Base-by-base conservation (phyloP, 768 basidiomycete species). In the Boletus speciosus region DNA sequence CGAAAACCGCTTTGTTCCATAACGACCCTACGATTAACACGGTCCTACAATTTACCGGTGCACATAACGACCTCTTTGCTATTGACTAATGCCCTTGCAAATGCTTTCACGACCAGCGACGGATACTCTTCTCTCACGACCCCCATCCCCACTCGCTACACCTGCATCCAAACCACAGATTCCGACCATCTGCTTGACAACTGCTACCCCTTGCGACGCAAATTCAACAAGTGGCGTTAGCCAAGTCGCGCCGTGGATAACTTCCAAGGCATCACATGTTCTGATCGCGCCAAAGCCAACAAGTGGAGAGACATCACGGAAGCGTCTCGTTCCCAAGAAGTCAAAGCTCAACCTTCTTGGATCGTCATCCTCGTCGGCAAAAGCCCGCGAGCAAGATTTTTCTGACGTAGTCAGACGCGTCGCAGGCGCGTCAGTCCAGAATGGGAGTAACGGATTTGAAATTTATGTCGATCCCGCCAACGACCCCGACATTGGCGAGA, bases 301-400 rank as follows among this genome's bases (percentile, higher is more conserved):
- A 4, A 56, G 31, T 21, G 55, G 55, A 25, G 55, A 66, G 27
- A 51, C 52, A 7, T 60, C 75, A 1, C 73, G 74, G 32, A 79
- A 74, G 52, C 78, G 79, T 19, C 78, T 90, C 54, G 83, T 88
- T 10, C 88, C 85, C 15, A 90, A 87, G 72, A 88, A 87, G 63
- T 84, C 82, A 1, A 89, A 83, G 61, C 77, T 89, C 4, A 68
- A 73, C 12, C 69, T 81, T n/a, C 77, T 81, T 35, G 67, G 58
- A 12, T 59, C 64, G 14, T 61, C 63, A 11, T 66, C 54, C 43
- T 58, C 62, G 31, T 66, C 54, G 29, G 61, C 59, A 49, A 73
- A 68, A 48, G 67, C 68, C 19, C 62, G 64, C 42, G 68, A 62
- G 31, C 68, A 70, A 45, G 86, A 88, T 61, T 72, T 87, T 41